Percentiles rank a stretch among this genome's conserved stretches.
Evolutionary conservation across 1,284 basidiomycete species (phyloP).

Genomic region (Inonotus hispidus): DNA sequence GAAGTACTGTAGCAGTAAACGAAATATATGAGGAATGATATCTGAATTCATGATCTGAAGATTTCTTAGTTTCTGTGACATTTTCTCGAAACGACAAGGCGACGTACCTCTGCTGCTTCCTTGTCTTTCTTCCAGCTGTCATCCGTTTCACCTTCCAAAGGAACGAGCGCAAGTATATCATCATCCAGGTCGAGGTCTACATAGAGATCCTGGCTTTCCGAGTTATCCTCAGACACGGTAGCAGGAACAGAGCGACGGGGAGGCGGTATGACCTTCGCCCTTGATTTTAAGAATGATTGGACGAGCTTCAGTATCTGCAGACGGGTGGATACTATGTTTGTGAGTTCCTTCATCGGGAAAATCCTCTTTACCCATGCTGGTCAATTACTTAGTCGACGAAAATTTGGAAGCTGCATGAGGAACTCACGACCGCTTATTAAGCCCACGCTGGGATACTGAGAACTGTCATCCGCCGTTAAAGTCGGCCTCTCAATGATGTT

Average conservation of each 20-base stretch:
- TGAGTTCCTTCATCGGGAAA: constrained; percentile 42
- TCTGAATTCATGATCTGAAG: constrained; percentile 47
- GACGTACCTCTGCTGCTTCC: constrained; percentile 37
- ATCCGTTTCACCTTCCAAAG: constrained; percentile 27
- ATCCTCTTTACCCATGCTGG: constrained; percentile 61
- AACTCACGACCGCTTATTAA: constrained; percentile 58
- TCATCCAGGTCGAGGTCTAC: constrained; percentile 50
- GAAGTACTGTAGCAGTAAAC: constrained; percentile 51
- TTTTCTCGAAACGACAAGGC: not conserved
- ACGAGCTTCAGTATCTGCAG: constrained; percentile 55
- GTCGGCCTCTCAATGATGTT: constrained; percentile 53
- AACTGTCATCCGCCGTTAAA: constrained; percentile 29
- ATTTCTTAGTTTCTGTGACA: constrained; percentile 15
- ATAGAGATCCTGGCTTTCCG: constrained; percentile 78
- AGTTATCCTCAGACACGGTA: constrained; percentile 34
- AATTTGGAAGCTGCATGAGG: not conserved
- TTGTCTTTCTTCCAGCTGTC: constrained; percentile 37
- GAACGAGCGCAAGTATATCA: constrained; percentile 53
- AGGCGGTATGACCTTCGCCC: constrained; percentile 45
- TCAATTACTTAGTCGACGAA: constrained; percentile 5
- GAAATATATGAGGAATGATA: constrained; percentile 58
- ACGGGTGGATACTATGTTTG: constrained; percentile 36
- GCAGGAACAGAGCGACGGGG: constrained; percentile 35
- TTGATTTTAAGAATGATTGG: constrained; percentile 60
- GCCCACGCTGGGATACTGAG: constrained; percentile 60